These are phyloP conservation scores for Hypoxylon intermedium DNA, from an alignment of 495 filamentous ascomycete genomes.

Conservation along the genomic window DNA sequence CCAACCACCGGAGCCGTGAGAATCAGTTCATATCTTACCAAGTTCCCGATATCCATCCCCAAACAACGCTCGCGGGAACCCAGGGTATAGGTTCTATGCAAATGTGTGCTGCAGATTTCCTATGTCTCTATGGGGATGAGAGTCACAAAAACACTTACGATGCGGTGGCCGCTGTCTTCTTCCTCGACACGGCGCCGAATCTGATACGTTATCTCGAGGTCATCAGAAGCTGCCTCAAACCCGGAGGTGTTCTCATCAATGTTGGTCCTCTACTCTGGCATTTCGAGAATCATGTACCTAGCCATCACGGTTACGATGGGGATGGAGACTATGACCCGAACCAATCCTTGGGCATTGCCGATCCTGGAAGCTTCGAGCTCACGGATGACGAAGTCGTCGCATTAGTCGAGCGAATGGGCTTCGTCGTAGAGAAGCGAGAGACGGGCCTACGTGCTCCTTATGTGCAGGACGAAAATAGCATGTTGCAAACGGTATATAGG, in stretches of 20 bases:
- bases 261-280: conserved; percentile 92
- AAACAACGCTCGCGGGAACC: conserved; percentile 54
- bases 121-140: conserved; percentile 71
- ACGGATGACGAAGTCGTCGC: conserved; percentile 84
- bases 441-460: conserved; percentile 71
- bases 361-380: conserved; percentile 85
- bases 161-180: conserved; percentile 88
- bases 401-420: conserved; percentile 78
- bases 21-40: conserved; percentile 74
- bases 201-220: conserved; percentile 86
- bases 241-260: conserved; percentile 85
- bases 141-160: conserved; percentile 70
- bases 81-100: conserved; percentile 69
- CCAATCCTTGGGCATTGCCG: conserved; percentile 65
- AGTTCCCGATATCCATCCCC: conserved; percentile 81
- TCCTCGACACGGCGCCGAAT: conserved; percentile 96
- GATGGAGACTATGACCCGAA: conserved; percentile 55
- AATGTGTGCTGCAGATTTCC: conserved; percentile 87
- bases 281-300: conserved; percentile 67
- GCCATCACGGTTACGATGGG: conserved; percentile 50
- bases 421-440: conserved; percentile 69
- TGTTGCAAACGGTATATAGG: conserved; percentile 81
- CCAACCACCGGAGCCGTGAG: conserved; percentile 72
- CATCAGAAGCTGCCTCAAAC: conserved; percentile 76
- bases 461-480: conserved; percentile 80